phyloP scores from a whole-genome alignment of 2,329 filamentous ascomycete species.

The Sarocladium kiliense region DNA sequence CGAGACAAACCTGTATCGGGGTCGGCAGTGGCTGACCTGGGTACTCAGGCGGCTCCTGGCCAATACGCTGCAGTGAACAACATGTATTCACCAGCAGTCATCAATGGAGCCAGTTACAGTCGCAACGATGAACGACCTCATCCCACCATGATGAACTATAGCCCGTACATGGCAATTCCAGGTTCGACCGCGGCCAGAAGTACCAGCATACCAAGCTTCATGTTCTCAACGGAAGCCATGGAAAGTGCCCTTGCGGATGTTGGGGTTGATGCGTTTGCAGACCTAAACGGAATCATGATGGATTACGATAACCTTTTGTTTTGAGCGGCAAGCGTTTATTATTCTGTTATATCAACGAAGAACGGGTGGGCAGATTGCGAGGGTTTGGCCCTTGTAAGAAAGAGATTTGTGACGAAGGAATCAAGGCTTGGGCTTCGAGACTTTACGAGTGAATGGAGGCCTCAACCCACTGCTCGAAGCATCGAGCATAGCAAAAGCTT shows the following conservation, averaged over 20 bases:
- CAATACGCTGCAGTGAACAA: not conserved
- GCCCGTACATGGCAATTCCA: not conserved
- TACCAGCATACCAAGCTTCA: not conserved
- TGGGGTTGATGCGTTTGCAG: not conserved
- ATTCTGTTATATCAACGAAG: not conserved
- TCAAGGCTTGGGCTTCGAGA: no score
- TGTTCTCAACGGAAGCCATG: not conserved
- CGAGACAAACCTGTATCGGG: no score
- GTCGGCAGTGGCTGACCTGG: no score
- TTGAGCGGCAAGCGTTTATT: not conserved
- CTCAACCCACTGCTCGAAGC: no score
- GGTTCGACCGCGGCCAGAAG: not conserved
- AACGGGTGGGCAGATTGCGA: not conserved
- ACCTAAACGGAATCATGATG: slow-evolving; percentile 12
- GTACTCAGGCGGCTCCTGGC: no score
- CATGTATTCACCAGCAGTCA: not conserved
- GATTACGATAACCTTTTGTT: slow-evolving; percentile 12
- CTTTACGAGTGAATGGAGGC: no score
- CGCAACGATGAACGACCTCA: not conserved
- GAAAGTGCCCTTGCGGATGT: slow-evolving; percentile 1
- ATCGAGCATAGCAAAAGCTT: no score
- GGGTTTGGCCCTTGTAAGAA: no score
- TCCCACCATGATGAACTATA: not conserved
- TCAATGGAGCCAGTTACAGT: not conserved
- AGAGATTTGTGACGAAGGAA: no score